Conservation (phyloP, 2,329 filamentous ascomycete species). For the Fusarium sp. region DNA sequence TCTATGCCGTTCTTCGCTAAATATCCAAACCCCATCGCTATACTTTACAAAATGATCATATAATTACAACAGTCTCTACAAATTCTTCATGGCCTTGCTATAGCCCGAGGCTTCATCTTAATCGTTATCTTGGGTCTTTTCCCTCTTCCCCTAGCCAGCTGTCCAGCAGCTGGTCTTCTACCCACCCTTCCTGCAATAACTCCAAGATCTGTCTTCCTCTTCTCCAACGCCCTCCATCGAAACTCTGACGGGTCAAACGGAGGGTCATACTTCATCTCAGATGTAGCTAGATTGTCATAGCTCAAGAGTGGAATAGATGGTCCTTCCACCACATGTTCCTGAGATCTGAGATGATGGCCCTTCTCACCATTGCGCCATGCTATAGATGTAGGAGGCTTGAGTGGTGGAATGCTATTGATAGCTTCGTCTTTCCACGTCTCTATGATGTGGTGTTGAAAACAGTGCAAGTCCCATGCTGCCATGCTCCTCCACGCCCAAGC, state of each 20-base stretch:
- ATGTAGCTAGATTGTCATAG: fast-evolving
- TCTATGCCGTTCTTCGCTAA: too few relatives aligned
- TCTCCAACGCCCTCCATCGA: conserved; percentile 10
- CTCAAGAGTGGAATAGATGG: conserved; percentile 13
- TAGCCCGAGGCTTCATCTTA: neutral
- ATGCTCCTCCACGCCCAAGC: conserved; percentile 18
- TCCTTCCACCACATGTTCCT: neutral
- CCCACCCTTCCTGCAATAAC: neutral
- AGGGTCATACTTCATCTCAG: neutral
- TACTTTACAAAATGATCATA: neutral
- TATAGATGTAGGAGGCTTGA: neutral
- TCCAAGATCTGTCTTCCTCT: neutral
- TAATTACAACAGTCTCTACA: neutral
- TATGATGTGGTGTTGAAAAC: neutral
- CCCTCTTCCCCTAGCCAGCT: neutral
- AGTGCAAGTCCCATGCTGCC: conserved; percentile 27
- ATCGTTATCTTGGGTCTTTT: neutral
- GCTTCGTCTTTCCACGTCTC: fast-evolving
- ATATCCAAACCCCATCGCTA: neutral
- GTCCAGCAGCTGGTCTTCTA: neutral
- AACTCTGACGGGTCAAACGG: conserved; percentile 19
- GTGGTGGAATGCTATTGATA: fast-evolving
- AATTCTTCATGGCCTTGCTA: too few relatives aligned
- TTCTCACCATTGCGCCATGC: neutral
- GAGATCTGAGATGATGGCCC: neutral